Evolutionary conservation across 371 early-diverging fungal species (phyloP), one percentile per base, ranked within the genome.

Genomic region (Haplosporangium sp.): DNA sequence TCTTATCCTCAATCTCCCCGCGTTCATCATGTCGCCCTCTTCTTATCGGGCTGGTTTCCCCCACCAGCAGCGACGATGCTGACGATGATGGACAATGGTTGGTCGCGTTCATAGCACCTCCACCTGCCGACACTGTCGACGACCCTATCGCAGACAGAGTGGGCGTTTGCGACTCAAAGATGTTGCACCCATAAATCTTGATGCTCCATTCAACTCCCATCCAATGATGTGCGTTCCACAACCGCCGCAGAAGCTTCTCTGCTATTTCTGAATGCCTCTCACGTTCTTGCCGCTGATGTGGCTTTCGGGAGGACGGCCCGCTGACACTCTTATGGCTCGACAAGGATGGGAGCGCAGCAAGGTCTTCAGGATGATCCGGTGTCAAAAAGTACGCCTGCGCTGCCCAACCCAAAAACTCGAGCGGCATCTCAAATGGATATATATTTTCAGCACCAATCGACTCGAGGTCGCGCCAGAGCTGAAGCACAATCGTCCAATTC

Each of bases 381-480:
- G 59, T 58, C 62, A 51, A 16, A 45, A 69, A 59, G 46, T 67
- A 71, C 12, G 77, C 77, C 20, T 67, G 68, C 5, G 77, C 71
- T 6, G 72, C 72, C 71, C 62, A 67, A 12, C 72, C 72, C 46
- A 71, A 37, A 42, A 71, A 56, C 56, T 77, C 77, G 38, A 59
- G 55, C 47, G 77, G 77, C 58, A 77, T 64, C 64, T 59, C 54
- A 51, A 55, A 56, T 45, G 76, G 76, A 41, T 76, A 63, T 47
- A 76, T 29, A 5, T 67, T 57, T 18, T 76, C 71, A 11, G 67
- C 56, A 9, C 72, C 72, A 10, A 77, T 37, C 0, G 72, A 60
- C 37, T 67, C 72, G n/a, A 77, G 59, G 48, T 77, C 77, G 23
- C 57, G 36, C 77, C 77, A 77, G 45, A 77, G 59, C 29, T 62